phyloP scores from a whole-genome alignment of 306 rosid species.

The Castanospermum australe region DNA sequence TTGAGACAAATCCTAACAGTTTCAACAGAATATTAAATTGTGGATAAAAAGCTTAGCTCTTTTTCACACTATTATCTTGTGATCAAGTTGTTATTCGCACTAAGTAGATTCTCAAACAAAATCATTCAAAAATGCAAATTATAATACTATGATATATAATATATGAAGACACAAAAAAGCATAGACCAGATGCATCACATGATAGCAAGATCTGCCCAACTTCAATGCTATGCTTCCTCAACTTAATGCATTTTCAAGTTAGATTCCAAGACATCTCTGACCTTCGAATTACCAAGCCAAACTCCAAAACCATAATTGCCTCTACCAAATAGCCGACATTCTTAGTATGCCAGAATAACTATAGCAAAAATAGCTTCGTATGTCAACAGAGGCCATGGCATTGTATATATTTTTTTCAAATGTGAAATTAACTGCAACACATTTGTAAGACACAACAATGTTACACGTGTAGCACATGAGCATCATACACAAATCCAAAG shows the following conservation, averaged over 20 bases:
- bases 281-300: constrained; percentile 89
- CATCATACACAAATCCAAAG: neutral
- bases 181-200: neutral
- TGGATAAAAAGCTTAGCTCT: neutral
- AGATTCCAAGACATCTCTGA: constrained; percentile 36
- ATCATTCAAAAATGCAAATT: neutral
- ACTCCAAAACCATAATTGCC: constrained; percentile 93
- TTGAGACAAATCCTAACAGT: constrained; percentile 1
- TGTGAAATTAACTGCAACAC: neutral
- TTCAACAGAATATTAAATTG: neutral
- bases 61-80: neutral
- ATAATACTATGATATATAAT: neutral
- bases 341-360: constrained; percentile 89
- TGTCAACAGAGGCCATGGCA: constrained; percentile 11
- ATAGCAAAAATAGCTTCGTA: constrained; percentile 26
- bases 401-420: neutral
- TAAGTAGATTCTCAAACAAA: too few species aligned
- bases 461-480: neutral
- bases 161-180: neutral
- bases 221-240: constrained; percentile 8
- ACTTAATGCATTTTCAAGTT: constrained; percentile 1
- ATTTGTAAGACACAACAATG: constrained; percentile 18
- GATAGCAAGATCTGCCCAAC: neutral
- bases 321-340: constrained; percentile 75
- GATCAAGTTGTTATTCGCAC: neutral